Evolutionary conservation across 1,284 basidiomycete species (phyloP).

Genomic region (Papiliotrema nemorosa): DNA sequence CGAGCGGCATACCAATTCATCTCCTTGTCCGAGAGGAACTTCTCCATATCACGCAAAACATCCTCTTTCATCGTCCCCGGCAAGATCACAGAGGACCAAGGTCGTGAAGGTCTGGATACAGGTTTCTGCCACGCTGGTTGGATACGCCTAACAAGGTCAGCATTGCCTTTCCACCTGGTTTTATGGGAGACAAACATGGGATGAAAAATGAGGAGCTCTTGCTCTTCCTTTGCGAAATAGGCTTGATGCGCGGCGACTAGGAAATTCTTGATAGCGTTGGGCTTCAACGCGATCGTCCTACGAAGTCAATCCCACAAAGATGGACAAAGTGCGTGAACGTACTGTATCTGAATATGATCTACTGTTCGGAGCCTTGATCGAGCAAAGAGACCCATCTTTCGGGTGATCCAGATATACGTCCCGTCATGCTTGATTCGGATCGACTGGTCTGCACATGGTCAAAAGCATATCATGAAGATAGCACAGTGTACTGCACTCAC

Average conservation of each 20-base stretch:
- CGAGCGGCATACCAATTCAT: constrained; percentile 26
- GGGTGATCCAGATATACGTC: constrained; percentile 8
- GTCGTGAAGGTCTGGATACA: constrained; percentile 21
- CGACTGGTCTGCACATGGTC: constrained; percentile 1
- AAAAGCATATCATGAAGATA: not conserved
- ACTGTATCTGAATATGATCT: constrained; percentile 14
- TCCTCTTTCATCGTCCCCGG: constrained; percentile 21
- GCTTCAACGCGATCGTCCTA: constrained; percentile 15
- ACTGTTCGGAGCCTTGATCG: not conserved
- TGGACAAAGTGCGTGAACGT: not conserved
- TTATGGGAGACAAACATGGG: constrained; percentile 10
- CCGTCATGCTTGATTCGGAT: constrained; percentile 10
- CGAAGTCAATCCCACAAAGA: no score
- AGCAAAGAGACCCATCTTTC: constrained; percentile 8
- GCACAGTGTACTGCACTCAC: constrained; percentile 15
- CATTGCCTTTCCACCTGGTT: not conserved
- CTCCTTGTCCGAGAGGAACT: constrained; percentile 27
- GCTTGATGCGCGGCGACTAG: constrained; percentile 17
- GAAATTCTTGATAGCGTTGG: constrained; percentile 18
- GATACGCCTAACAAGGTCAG: constrained; percentile 13
- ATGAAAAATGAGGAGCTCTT: constrained; percentile 31
- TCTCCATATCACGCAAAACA: constrained; percentile 20
- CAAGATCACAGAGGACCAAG: constrained; percentile 31
- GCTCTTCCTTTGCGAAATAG: constrained; percentile 21
- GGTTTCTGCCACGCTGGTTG: constrained; percentile 19